phyloP scores from a whole-genome alignment of 192 early-diverging fungal species.

The Coemansia sp. region DNA sequence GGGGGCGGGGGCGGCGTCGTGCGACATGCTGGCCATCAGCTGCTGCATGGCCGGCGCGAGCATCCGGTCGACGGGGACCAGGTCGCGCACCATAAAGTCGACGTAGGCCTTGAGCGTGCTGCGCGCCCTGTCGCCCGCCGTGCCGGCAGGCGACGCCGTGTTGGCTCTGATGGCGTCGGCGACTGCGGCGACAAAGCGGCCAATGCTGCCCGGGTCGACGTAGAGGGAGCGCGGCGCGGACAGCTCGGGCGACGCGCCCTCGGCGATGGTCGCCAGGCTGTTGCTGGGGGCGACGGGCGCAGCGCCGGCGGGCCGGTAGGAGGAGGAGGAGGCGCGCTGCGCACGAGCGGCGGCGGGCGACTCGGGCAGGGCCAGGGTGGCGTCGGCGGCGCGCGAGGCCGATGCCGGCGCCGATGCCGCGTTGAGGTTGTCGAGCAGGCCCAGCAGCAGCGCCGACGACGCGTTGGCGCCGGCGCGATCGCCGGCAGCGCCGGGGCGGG shows the following conservation, averaged over 20 bases:
- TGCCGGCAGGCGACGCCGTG: slow-evolving; percentile 1
- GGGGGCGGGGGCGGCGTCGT: slow-evolving; percentile 15
- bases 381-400: background rate
- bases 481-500: slow-evolving; percentile 2
- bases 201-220: slow-evolving; percentile 25
- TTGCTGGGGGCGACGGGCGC: background rate
- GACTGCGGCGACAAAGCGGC: slow-evolving; percentile 41
- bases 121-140: slow-evolving; percentile 5
- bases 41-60: slow-evolving; percentile 49
- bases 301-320: slow-evolving; percentile 2
- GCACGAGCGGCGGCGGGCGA: background rate
- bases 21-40: slow-evolving; percentile 34
- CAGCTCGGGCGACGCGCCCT: background rate
- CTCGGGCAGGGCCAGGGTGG: background rate
- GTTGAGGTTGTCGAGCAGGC: slow-evolving; percentile 24
- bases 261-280: background rate
- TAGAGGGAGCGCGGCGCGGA: background rate
- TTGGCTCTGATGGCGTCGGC: slow-evolving; percentile 37
- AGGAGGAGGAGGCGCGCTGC: background rate
- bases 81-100: slow-evolving; percentile 50
- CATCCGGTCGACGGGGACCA: slow-evolving; percentile 39
- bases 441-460: slow-evolving; percentile 15
- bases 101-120: slow-evolving; percentile 37
- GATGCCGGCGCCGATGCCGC: background rate
- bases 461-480: slow-evolving; percentile 11